phyloP scores from a whole-genome alignment of 1,284 basidiomycete genomes.

The Coriolopsis trogii region DNA sequence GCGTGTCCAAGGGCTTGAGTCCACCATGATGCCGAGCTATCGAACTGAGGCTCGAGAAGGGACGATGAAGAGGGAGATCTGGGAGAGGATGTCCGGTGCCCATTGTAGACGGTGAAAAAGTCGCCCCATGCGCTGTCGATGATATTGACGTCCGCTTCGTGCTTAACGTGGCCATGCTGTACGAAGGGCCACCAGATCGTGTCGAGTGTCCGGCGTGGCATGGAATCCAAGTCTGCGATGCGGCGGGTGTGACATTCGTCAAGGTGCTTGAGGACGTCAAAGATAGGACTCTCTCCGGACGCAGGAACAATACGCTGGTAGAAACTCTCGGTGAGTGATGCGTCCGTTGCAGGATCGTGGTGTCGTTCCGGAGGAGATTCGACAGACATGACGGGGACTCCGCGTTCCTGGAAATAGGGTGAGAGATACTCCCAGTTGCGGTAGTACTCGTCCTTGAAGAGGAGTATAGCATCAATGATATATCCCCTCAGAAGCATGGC shows the following conservation, averaged over 20 bases:
- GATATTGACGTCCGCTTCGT: constrained; percentile 78
- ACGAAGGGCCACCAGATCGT: constrained; percentile 98
- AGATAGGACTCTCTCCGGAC: constrained; percentile 44
- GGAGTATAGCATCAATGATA: constrained; percentile 83
- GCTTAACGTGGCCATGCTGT: constrained; percentile 80
- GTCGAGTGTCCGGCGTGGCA: constrained; percentile 79
- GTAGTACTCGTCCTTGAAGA: constrained; percentile 89
- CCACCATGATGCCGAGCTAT: constrained; percentile 98
- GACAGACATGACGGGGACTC: constrained; percentile 61
- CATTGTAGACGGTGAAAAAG: constrained; percentile 76
- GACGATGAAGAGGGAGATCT: constrained; percentile 32
- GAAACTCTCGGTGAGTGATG: constrained; percentile 64
- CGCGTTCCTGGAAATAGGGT: constrained; percentile 78
- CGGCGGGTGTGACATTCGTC: constrained; percentile 66
- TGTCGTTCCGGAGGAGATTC: constrained; percentile 62
- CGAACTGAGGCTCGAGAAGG: constrained; percentile 75
- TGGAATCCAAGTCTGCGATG: constrained; percentile 71
- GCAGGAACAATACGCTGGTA: constrained; percentile 56
- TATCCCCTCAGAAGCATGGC: constrained; percentile 90
- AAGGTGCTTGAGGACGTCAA: constrained; percentile 60
- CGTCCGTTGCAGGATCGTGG: constrained; percentile 53
- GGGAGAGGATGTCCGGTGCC: constrained; percentile 23
- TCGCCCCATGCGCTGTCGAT: constrained; percentile 93
- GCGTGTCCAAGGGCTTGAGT: constrained; percentile 93
- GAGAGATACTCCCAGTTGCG: constrained; percentile 84